Percentiles rank a stretch among this genome's conserved stretches.
Conservation (phyloP, 1,139 yeast species). For the Pichia sp. region DNA sequence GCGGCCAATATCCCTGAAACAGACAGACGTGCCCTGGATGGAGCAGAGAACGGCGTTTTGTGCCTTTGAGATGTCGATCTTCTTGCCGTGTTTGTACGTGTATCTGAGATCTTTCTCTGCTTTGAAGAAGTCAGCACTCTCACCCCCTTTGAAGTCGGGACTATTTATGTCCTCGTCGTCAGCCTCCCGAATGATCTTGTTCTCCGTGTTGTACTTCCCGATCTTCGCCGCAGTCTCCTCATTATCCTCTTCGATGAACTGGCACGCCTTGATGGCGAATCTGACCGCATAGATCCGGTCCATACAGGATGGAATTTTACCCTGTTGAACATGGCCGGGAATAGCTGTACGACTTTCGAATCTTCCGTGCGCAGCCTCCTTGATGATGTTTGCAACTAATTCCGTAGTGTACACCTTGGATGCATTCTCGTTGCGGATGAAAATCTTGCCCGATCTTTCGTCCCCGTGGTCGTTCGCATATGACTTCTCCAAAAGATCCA, state of each 20-base stretch:
- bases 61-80: conserved; percentile 22
- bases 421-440: conserved; percentile 66
- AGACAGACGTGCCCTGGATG: conserved; percentile 59
- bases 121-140: conserved; percentile 29
- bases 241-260: conserved; percentile 53
- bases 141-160: conserved; percentile 36
- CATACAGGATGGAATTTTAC: conserved; percentile 73
- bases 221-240: conserved; percentile 26
- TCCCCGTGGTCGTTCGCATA: conserved; percentile 77
- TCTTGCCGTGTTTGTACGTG: conserved; percentile 29
- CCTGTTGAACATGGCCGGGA: conserved; percentile 85
- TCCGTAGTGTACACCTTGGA: conserved; percentile 65
- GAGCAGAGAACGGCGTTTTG: conserved; percentile 64
- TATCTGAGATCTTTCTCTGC: conserved; percentile 34
- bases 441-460: conserved; percentile 71
- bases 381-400: conserved; percentile 63
- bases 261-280: conserved; percentile 65
- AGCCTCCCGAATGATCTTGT: not conserved
- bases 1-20: conserved; percentile 50
- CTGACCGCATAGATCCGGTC: conserved; percentile 71
- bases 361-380: conserved; percentile 60
- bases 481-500: conserved; percentile 61
- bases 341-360: conserved; percentile 75
- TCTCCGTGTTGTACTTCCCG: conserved; percentile 8
- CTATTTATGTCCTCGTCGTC: conserved; percentile 17